Base-by-base conservation (phyloP, 768 basidiomycete species). In the Leccinum rimulosum region DNA sequence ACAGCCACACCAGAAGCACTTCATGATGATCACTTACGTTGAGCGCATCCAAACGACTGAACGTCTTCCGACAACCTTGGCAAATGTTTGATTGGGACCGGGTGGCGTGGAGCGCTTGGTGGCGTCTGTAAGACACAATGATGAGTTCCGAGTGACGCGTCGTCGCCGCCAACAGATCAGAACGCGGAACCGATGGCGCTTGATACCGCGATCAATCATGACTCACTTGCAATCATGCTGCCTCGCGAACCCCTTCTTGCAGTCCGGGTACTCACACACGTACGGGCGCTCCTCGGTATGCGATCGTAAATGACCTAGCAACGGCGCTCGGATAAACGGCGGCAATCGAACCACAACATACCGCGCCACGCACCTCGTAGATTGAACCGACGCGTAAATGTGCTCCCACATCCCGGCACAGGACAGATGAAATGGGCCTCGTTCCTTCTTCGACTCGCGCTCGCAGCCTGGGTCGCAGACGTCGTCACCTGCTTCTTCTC, bases 161-260 rank as follows among this genome's bases (percentile, higher is more conserved):
- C 28, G 47, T 27, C 43, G 40, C 1, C 22, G 22, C 22, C 51
- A 36, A 48, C 30, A 52, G 30, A 50, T 51, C 33, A 35, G 31
- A 54, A 53, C 6, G 30, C 25, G 19, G 38, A 36, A 38, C n/a
- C 3, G 33, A 52, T 22, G 33, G 22, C 1, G 51, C 4, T 12
- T 33, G 51, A 35, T 35, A 35, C 33, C 8, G 30, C 27, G 62
- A 66, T 66, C 65, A 53, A 55, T 27, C 31, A 19, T 22, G 17
- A 85, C 89, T 70, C 69, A 91, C 88, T 97, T 97, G 90, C 94
- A 96, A 71, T 98, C 95, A 73, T 98, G 95, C 72, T 95, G 93
- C 49, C 95, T 83, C 53, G 95, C 95, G 71, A 97, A 96, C 27
- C 92, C 89, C 72, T 97, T 98, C 70, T 89, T 90, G 73, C 95